A percentile compares a stretch with the other conserved stretches of the same genome.
Conservation (phyloP, 176 grass and related monocot genomes). For the Pontederia paniculata region DNA sequence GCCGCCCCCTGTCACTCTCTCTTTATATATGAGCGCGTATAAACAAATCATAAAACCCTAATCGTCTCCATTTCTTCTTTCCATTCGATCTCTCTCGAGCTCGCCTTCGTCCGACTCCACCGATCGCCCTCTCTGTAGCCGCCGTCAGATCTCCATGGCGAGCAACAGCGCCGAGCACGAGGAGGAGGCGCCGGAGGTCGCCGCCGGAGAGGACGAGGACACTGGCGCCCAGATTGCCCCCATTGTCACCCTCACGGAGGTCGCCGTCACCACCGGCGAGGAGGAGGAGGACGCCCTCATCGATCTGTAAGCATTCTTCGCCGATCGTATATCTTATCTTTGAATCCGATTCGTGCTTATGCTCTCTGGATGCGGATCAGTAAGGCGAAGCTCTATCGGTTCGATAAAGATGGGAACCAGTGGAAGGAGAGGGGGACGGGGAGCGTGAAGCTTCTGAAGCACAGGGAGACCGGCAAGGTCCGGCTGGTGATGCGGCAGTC, state of each 20-base stretch:
- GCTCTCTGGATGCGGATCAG: conserved; percentile 22
- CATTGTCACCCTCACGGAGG: conserved; percentile 64
- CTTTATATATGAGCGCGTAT: too few relatives aligned
- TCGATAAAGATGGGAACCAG: conserved; percentile 60
- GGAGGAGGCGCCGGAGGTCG: conserved; percentile 10
- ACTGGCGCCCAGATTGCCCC: conserved; percentile 65
- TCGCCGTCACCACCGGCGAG: conserved; percentile 61
- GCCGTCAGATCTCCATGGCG: conserved; percentile 11
- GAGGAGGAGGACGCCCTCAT: conserved; percentile 56
- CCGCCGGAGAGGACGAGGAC: conserved; percentile 58
- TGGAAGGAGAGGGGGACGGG: conserved; percentile 83
- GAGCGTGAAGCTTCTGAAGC: conserved; percentile 63
- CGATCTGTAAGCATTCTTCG: conserved; percentile 38
- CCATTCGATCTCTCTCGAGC: too few relatives aligned
- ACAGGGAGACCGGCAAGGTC: conserved; percentile 55
- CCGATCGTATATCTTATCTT: background rate
- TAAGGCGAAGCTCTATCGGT: conserved; percentile 67
- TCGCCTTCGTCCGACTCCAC: too few relatives aligned
- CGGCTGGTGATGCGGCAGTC: conserved; percentile 70
- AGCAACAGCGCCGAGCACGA: conserved; percentile 17
- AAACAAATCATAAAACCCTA: too few relatives aligned
- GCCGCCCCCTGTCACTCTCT: too few relatives aligned
- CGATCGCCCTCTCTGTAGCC: too few relatives aligned
- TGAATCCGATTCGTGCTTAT: too few relatives aligned
- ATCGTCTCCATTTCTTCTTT: too few relatives aligned